phyloP scores from a whole-genome alignment of 148 eudicot species.

The Rhododendron griersonianum region DNA sequence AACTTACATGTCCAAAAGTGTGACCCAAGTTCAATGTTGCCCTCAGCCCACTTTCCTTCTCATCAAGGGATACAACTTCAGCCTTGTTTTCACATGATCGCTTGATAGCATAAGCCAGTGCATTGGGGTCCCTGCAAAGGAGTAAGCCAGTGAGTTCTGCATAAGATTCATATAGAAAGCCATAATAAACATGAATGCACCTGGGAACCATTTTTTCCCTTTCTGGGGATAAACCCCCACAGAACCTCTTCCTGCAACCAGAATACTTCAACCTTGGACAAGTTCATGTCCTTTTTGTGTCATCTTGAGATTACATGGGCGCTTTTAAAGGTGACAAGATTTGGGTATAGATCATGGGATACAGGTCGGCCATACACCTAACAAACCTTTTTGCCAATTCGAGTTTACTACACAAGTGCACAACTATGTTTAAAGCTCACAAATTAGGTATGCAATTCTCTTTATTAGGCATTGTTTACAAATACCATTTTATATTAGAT shows the following conservation, averaged over 20 bases:
- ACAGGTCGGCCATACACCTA: neutral
- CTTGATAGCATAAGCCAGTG: constrained; percentile 89
- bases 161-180: neutral
- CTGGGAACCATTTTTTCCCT: neutral
- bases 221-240: neutral
- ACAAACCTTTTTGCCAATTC: neutral
- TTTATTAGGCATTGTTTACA: neutral
- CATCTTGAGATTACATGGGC: neutral
- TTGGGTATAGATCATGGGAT: neutral
- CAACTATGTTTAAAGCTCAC: neutral
- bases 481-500: neutral
- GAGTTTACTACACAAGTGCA: neutral
- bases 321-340: neutral
- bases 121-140: constrained; percentile 76
- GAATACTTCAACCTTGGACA: neutral
- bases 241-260: neutral
- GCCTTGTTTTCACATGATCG: constrained; percentile 99
- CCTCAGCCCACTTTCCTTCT: constrained; percentile 91
- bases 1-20: constrained; percentile 97
- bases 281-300: neutral
- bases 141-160: constrained; percentile 5
- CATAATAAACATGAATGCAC: neutral
- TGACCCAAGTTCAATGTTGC: constrained; percentile 97
- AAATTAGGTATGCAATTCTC: neutral
- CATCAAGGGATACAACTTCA: constrained; percentile 91